Base-by-base conservation (phyloP, 768 basidiomycete species). In the Podaxis sp. region DNA sequence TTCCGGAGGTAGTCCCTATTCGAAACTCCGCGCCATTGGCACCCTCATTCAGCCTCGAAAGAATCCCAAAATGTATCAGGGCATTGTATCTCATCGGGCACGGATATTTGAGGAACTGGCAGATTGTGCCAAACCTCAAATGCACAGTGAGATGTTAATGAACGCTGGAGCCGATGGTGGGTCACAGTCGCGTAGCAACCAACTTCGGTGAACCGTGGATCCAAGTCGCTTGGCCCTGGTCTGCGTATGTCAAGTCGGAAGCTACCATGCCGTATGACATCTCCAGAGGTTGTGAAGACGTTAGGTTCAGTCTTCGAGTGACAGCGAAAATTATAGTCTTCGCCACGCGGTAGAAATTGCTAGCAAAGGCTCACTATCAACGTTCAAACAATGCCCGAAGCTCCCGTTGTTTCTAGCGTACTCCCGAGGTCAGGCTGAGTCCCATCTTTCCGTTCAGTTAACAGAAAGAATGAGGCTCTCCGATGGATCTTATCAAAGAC, bases 251-350 rank as follows among this genome's bases (percentile, higher is more conserved):
- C 14, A 23, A 5, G 11, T 21, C n/a, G 18, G 27, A 28, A 21
- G 4, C 28, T 18, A 1, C 40, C n/a, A 7, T 44, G 23, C 51
- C 18, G n/a, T 18, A 21, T 35, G 50, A 38, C 21, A 42, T 16
- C 10, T 5, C 5, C 25, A 23, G 27, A 14, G 27, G 2, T 2
- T n/a, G n/a, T 28, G 5, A 27, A 6, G 23, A n/a, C 10, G 40
- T 44, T 16, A 46, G 37, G 6, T 59, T 37, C 23, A 57, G 32
- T 21, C 25, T 27, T 46, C 36, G 11, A 28, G n/a, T 53, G 59
- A 60, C 59, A 60, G 59, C 59, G 59, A 60, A 53, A 60, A 60
- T 60, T n/a, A n/a, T 18, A 25, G 16, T 13, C 18, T 28, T 23
- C 11, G 36, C 18, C 37, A 5, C 23, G 4, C 11, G 21, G 52